Evolutionary conservation across 345 rosid genomes (phyloP).

Genomic region (Eucalyptus camaldulensis): DNA sequence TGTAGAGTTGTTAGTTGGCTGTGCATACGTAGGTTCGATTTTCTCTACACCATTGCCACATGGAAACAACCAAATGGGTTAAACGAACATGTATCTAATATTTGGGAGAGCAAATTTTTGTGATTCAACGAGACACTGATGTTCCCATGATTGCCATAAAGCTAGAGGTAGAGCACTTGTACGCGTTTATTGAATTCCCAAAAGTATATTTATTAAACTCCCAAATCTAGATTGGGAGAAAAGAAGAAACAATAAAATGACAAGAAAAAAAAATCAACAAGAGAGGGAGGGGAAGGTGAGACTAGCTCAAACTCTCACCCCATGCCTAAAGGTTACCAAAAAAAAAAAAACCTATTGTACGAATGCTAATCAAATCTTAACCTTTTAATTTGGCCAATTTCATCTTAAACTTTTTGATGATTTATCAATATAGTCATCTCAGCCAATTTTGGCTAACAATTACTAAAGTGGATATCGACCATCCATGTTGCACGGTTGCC

Average conservation of each 20-base stretch:
- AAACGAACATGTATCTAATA: neutral
- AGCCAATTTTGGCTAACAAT: too few relatives aligned
- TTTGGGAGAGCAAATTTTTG: neutral
- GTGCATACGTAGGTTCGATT: neutral
- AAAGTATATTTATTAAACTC: neutral
- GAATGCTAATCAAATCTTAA: too few relatives aligned
- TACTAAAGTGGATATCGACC: accelerated
- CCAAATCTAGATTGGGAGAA: neutral
- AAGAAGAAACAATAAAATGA: too few relatives aligned
- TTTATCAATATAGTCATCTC: too few relatives aligned
- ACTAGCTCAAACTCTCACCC: too few relatives aligned
- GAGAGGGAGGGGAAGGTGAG: too few relatives aligned
- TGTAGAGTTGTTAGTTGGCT: neutral
- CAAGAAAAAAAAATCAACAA: too few relatives aligned
- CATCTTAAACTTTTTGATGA: too few relatives aligned
- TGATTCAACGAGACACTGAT: neutral
- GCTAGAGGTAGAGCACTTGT: neutral
- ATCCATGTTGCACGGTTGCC: neutral
- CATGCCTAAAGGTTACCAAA: neutral
- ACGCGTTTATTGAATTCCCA: neutral
- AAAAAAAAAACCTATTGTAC: neutral
- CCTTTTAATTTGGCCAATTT: too few relatives aligned
- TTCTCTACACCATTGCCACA: neutral
- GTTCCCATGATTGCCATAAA: neutral
- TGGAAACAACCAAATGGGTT: neutral